Evolutionary conservation across 1,284 basidiomycete species (phyloP), one percentile per base, ranked within the genome.

Genomic region (Athelia psychrophila): DNA sequence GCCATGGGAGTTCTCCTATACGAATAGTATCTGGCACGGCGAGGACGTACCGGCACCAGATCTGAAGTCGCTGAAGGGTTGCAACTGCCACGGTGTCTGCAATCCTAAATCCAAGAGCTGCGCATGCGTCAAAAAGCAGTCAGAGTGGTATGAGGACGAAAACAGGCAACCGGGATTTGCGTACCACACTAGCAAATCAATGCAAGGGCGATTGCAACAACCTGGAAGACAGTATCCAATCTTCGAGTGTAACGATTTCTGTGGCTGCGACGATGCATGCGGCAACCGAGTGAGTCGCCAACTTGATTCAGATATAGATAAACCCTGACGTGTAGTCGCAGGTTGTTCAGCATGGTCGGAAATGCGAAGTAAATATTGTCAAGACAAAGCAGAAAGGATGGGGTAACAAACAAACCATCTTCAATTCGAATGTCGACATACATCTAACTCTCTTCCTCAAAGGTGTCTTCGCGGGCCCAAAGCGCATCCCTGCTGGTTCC

Each of bases 161-260:
- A n/a, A n/a, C 16, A n/a, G 38, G n/a, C 61, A 30, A 13, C 13
- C 67, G 1, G 85, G 84, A 1, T 93, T 92, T 62, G 70, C 80
- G 16, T 94, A 92, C 61, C 27, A 13, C 13, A 79, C 88, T 56
- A 66, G 67, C 48, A 74, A 74, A 51, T 13, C 5, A 6, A 30
- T 30, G 27, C 27, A 13, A 30, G 85, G 86, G 10, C 66, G 68
- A 22, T 61, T 92, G 32, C 58, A 48, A 58, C 18, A 20, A 9
- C 44, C 2, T 61, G 68, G 13, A 8, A 60, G 68, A 12, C 76
- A 77, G 6, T 80, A 80, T 50, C 86, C 92, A 0, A 85, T 95
- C 32, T 92, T 91, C 61, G 94, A 96, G 67, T 97, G 94, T 66
- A 93, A 94, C 60, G 83, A 81, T 42, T 72, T 83, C 15, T 97